Conservation (phyloP, 2,329 filamentous ascomycete genomes). For the Aspergillus felis region DNA sequence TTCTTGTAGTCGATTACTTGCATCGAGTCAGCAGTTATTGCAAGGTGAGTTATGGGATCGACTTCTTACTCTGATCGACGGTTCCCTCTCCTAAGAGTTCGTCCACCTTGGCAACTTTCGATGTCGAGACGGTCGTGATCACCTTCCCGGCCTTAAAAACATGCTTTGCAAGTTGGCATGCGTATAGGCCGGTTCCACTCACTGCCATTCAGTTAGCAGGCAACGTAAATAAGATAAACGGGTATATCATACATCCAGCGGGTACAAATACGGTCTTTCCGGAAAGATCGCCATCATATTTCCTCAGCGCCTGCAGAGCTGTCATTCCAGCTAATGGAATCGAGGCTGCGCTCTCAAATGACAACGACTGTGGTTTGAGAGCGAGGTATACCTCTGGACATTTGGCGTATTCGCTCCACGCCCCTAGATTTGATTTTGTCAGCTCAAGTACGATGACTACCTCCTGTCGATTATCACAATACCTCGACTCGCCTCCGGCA, state of each 20-base stretch:
- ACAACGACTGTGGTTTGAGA: conserved; percentile 39
- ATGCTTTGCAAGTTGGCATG: conserved; percentile 50
- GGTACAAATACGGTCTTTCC: conserved; percentile 53
- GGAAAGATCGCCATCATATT: conserved; percentile 44
- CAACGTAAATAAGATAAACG: neutral
- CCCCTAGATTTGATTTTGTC: conserved; percentile 18
- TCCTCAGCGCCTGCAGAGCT: conserved; percentile 43
- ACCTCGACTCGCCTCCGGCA: conserved; percentile 32
- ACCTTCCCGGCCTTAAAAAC: conserved; percentile 47
- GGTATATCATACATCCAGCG: conserved; percentile 34
- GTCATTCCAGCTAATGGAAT: conserved; percentile 42
- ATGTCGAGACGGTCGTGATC: conserved; percentile 52
- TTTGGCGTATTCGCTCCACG: conserved; percentile 37
- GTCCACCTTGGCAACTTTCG: conserved; percentile 47
- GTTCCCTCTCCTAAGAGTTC: conserved; percentile 41
- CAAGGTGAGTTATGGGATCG: neutral
- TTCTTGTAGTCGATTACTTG: conserved; percentile 50
- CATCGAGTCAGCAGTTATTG: neutral
- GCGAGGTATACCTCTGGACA: conserved; percentile 32
- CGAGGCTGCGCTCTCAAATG: conserved; percentile 43
- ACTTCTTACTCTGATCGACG: conserved; percentile 40
- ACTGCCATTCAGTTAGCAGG: conserved; percentile 24
- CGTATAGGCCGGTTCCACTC: conserved; percentile 46
- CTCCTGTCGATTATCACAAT: neutral
- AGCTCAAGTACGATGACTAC: neutral